Percentiles rank a stretch among this genome's conserved stretches.
These are phyloP conservation scores for Ricinus communis DNA, from an alignment of 345 rosid genomes.

Conservation along the genomic window DNA sequence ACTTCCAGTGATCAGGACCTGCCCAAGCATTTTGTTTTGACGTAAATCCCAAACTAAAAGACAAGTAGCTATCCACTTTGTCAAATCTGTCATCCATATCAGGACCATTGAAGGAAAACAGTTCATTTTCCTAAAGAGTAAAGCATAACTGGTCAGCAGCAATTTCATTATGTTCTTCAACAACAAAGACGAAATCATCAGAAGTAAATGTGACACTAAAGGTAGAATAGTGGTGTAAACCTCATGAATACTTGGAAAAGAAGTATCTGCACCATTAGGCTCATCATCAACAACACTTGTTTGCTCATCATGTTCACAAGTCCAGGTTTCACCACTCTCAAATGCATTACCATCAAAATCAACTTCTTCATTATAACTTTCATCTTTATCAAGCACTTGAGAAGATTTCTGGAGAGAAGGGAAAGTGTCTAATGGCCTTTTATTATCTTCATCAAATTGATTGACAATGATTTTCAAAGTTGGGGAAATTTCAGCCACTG, in stretches of 20 bases:
- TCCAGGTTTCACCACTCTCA: constrained; percentile 50
- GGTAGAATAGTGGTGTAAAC: constrained; percentile 33
- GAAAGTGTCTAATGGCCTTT: constrained; percentile 53
- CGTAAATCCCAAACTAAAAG: constrained; percentile 63
- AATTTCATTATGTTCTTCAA: constrained; percentile 10
- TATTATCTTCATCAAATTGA: constrained; percentile 72
- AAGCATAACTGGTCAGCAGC: constrained; percentile 3
- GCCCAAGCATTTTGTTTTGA: constrained; percentile 94
- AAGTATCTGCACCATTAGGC: constrained; percentile 42
- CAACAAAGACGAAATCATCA: not conserved
- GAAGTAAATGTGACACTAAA: constrained; percentile 4
- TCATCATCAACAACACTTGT: constrained; percentile 46
- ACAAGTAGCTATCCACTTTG: constrained; percentile 62
- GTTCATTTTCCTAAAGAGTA: constrained; percentile 52
- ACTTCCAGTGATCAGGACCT: constrained; percentile 99
- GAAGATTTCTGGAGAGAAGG: constrained; percentile 41
- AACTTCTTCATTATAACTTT: constrained; percentile 36
- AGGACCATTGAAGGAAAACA: constrained; percentile 38
- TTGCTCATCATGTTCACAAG: constrained; percentile 56
- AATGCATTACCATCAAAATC: constrained; percentile 49
- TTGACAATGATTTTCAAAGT: constrained; percentile 55
- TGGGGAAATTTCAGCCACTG: constrained; percentile 76
- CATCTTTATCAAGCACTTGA: constrained; percentile 33
- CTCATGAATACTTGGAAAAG: constrained; percentile 56
- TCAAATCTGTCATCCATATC: constrained; percentile 56